Evolutionary conservation across 1,284 basidiomycete species (phyloP).

Genomic region (Cryptococcus sp.): DNA sequence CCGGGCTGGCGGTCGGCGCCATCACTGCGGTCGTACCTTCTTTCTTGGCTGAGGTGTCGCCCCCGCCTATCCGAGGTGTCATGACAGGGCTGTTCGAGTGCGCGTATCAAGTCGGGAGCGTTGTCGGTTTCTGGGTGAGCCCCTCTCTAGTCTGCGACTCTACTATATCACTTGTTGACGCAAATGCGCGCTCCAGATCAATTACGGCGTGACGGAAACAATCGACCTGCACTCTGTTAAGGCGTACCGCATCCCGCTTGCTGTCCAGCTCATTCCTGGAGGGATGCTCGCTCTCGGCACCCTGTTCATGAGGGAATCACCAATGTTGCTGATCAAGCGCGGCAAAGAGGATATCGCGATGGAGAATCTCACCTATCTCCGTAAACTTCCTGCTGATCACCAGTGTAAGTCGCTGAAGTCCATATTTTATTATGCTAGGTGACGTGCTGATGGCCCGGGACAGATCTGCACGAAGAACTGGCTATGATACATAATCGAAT

Average conservation of each 20-base stretch:
- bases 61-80: constrained; percentile 57
- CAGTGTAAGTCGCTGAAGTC: constrained; percentile 26
- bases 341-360: constrained; percentile 53
- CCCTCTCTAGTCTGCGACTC: neutral
- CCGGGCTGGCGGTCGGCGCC: constrained; percentile 50
- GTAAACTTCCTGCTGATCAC: constrained; percentile 52
- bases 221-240: constrained; percentile 42
- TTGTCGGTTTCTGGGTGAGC: constrained; percentile 58
- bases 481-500: constrained; percentile 13
- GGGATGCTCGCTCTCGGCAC: constrained; percentile 56
- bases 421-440: neutral
- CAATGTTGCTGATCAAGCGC: constrained; percentile 58
- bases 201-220: constrained; percentile 53
- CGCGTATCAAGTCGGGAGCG: constrained; percentile 35
- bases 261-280: constrained; percentile 60
- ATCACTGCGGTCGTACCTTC: constrained; percentile 45
- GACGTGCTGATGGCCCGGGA: neutral
- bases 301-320: constrained; percentile 58
- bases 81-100: constrained; percentile 60
- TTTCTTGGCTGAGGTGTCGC: constrained; percentile 52
- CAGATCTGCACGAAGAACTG: constrained; percentile 13
- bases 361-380: constrained; percentile 54
- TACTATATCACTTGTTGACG: neutral
- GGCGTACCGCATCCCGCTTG: constrained; percentile 58
- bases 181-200: constrained; percentile 26